These are phyloP conservation scores for Viola pubescens DNA, from an alignment of 441 rosid species.

Conservation along the genomic window DNA sequence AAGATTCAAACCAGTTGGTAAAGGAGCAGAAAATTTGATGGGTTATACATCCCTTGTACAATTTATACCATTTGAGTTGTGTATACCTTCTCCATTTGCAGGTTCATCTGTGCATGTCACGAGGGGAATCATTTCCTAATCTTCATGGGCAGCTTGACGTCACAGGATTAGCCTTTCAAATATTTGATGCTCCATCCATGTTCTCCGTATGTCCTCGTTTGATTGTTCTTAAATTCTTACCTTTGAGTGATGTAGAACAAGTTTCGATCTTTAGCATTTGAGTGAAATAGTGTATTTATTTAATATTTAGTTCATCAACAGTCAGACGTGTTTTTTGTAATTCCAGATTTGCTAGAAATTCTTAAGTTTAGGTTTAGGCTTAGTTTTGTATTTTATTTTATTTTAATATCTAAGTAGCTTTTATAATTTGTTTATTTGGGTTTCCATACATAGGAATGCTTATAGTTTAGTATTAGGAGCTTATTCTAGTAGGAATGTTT, in stretches of 20 bases:
- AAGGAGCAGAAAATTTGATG: neutral
- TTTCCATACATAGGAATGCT: too few species aligned
- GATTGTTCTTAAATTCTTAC: constrained; percentile 13
- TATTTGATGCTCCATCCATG: constrained; percentile 81
- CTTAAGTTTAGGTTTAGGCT: too few species aligned
- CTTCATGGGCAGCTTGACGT: constrained; percentile 95
- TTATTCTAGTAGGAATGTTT: too few species aligned
- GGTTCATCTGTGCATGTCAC: constrained; percentile 97
- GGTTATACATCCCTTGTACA: neutral
- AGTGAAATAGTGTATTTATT: neutral
- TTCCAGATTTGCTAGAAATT: too few species aligned
- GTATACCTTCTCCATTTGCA: constrained; percentile 31
- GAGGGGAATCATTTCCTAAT: constrained; percentile 91
- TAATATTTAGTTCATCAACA: neutral
- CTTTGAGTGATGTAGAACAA: neutral
- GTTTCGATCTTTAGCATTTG: too few species aligned
- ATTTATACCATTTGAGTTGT: constrained; percentile 11
- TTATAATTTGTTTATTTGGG: too few species aligned
- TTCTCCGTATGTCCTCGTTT: constrained; percentile 64
- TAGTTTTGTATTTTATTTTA: too few species aligned
- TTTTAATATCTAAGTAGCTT: too few species aligned
- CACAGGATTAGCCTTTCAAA: constrained; percentile 78
- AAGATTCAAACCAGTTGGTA: neutral
- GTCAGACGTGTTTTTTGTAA: neutral
- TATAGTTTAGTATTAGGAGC: too few species aligned